These are phyloP conservation scores for Stentor roeselii DNA, from an alignment of 73 alveolate genomes.

Conservation along the genomic window DNA sequence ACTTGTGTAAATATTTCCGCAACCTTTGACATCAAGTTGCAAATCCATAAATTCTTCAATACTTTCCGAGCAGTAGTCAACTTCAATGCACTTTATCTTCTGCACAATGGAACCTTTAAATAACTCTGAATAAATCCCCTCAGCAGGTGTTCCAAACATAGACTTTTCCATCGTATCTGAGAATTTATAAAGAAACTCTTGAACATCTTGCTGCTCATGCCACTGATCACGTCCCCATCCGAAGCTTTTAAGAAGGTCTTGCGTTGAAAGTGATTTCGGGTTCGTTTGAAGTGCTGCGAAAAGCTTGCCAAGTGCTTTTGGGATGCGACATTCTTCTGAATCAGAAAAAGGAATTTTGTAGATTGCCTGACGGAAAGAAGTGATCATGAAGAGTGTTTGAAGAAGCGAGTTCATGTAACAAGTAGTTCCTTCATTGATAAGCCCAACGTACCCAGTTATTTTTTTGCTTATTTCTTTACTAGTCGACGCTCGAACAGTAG, in stretches of 20 bases:
- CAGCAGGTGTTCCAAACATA: slow-evolving; percentile 63
- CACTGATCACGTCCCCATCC: slow-evolving; percentile 56
- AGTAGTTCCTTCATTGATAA: slow-evolving; percentile 87
- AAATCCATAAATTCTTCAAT: slow-evolving; percentile 71
- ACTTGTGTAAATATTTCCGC: slow-evolving; percentile 55
- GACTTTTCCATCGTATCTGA: slow-evolving; percentile 79
- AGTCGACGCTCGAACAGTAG: background rate
- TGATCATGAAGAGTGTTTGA: slow-evolving; percentile 75
- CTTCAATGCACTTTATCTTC: slow-evolving; percentile 67
- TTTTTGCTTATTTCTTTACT: background rate
- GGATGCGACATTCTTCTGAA: slow-evolving; percentile 67
- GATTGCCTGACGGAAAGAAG: slow-evolving; percentile 77
- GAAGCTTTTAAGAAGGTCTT: slow-evolving; percentile 69
- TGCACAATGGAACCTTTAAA: slow-evolving; percentile 73
- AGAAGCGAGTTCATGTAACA: slow-evolving; percentile 84
- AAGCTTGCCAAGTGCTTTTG: slow-evolving; percentile 71
- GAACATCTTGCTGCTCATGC: slow-evolving; percentile 82
- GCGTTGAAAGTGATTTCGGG: slow-evolving; percentile 39
- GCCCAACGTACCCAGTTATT: slow-evolving; percentile 61
- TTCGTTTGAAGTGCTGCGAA: slow-evolving; percentile 68
- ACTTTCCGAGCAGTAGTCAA: slow-evolving; percentile 62
- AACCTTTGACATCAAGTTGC: slow-evolving; percentile 68
- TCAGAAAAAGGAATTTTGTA: slow-evolving; percentile 73
- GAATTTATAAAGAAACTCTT: slow-evolving; percentile 71
- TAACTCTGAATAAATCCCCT: slow-evolving; percentile 65